Conservation (phyloP, 176 grass and related monocot species). For the Triticum turgidum region DNA sequence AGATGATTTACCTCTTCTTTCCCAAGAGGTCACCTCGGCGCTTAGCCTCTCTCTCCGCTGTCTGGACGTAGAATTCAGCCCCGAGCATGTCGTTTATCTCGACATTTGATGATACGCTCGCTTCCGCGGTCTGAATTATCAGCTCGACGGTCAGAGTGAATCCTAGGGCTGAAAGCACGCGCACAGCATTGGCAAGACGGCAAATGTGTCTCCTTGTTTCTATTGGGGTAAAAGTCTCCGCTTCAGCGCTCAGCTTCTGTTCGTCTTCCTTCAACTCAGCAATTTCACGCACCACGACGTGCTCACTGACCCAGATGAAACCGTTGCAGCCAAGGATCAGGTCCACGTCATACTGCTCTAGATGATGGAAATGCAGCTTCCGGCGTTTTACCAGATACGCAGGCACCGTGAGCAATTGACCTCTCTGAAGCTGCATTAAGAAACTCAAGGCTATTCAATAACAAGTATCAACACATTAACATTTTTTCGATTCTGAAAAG, state of each 20-base stretch:
- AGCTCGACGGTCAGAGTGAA: conserved; percentile 73
- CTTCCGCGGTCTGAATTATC: conserved; percentile 62
- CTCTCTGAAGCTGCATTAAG: conserved; percentile 75
- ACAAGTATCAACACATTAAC: neutral
- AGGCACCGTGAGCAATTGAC: conserved; percentile 68
- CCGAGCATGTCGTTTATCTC: conserved; percentile 79
- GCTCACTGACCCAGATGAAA: conserved; percentile 92
- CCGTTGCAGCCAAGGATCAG: conserved; percentile 93
- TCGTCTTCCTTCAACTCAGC: conserved; percentile 32
- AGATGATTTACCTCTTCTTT: conserved; percentile 47
- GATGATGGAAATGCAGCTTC: conserved; percentile 90
- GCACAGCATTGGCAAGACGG: conserved; percentile 71
- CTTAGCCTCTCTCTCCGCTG: conserved; percentile 59
- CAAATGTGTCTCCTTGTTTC: conserved; percentile 75
- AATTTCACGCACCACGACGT: conserved; percentile 51
- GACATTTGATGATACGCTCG: conserved; percentile 48
- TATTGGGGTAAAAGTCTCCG: conserved; percentile 42
- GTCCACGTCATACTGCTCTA: conserved; percentile 68
- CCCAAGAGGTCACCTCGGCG: conserved; percentile 46
- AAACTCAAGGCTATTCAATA: conserved; percentile 1
- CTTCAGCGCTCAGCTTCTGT: conserved; percentile 20
- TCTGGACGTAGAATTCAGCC: conserved; percentile 80
- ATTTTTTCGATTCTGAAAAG: neutral
- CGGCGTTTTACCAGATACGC: conserved; percentile 79
- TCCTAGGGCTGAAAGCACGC: conserved; percentile 66